A percentile compares a stretch with the other conserved stretches of the same genome.
Conservation (phyloP, 2,329 filamentous ascomycete genomes). For the Cryphonectria naterciae region DNA sequence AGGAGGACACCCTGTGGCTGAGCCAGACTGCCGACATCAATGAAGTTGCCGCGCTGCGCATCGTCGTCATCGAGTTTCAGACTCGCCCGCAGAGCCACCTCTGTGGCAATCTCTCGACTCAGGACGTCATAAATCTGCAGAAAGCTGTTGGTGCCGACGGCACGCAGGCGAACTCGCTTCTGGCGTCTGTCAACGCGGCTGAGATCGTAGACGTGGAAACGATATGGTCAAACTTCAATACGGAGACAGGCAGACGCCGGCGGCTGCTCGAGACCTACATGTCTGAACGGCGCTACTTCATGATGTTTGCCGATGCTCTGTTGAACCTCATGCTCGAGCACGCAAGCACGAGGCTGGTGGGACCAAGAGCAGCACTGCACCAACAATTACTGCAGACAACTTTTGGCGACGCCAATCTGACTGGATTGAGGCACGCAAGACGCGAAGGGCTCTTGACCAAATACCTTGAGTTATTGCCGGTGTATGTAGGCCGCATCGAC, state of each 20-base stretch:
- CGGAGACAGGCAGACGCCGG: slow-evolving; percentile 62
- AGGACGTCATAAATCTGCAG: slow-evolving; percentile 76
- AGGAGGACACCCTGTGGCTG: slow-evolving; percentile 84
- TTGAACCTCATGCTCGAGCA: slow-evolving; percentile 54
- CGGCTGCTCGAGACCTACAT: slow-evolving; percentile 75
- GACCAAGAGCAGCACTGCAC: slow-evolving; percentile 26
- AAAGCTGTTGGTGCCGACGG: slow-evolving; percentile 72
- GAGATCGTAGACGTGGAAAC: slow-evolving; percentile 56
- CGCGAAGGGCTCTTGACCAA: slow-evolving; percentile 49
- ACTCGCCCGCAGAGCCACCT: slow-evolving; percentile 75
- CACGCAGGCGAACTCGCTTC: slow-evolving; percentile 59
- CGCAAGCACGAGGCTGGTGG: slow-evolving; percentile 30
- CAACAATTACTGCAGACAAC: slow-evolving; percentile 31
- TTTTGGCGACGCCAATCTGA: slow-evolving; percentile 27
- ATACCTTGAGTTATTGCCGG: slow-evolving; percentile 52
- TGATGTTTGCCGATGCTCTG: slow-evolving; percentile 64
- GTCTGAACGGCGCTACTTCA: slow-evolving; percentile 69
- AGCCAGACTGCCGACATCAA: slow-evolving; percentile 78
- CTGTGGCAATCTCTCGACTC: slow-evolving; percentile 71
- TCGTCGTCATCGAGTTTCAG: slow-evolving; percentile 84
- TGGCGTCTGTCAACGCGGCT: slow-evolving; percentile 54
- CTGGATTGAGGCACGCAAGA: slow-evolving; percentile 20
- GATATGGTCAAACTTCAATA: slow-evolving; percentile 63
- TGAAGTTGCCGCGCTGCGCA: slow-evolving; percentile 78
- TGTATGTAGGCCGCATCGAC: slow-evolving; percentile 55